Evolutionary conservation across 768 basidiomycete species (phyloP).

Genomic region (Tylopilus sp.): DNA sequence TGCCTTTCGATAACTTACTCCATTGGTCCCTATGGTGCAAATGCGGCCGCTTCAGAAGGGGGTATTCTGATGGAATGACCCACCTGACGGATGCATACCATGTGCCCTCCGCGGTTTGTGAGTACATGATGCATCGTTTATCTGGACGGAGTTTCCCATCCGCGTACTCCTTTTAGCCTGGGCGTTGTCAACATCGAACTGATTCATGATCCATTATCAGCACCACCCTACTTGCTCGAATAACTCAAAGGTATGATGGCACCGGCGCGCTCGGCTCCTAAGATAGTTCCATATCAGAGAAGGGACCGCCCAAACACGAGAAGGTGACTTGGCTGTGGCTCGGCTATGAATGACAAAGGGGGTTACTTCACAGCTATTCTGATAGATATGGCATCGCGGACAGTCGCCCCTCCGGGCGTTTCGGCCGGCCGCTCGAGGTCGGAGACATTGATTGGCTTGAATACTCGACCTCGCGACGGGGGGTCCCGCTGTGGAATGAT

Average conservation of each 20-base stretch:
- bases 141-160: slow-evolving; percentile 1
- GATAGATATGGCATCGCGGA: not conserved
- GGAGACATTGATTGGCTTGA: not conserved
- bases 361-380: not conserved
- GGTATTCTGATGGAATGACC: not conserved
- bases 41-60: not conserved
- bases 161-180: slow-evolving; percentile 9
- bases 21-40: slow-evolving; percentile 7
- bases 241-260: not conserved
- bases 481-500: not conserved
- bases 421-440: not conserved
- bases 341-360: not conserved
- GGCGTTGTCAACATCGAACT: not conserved
- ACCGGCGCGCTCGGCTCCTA: not conserved
- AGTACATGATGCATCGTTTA: not conserved
- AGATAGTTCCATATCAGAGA: slow-evolving; percentile 3
- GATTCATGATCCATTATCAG: no score
- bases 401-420: not conserved
- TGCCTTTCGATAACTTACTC: slow-evolving; percentile 7
- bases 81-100: slow-evolving; percentile 1
- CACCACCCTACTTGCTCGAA: not conserved
- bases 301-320: not conserved
- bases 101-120: not conserved
- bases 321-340: not conserved
- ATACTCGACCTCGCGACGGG: not conserved